Base-by-base conservation (phyloP, 163 green algal species). In the Chlamydomonas reinhardtii region DNA sequence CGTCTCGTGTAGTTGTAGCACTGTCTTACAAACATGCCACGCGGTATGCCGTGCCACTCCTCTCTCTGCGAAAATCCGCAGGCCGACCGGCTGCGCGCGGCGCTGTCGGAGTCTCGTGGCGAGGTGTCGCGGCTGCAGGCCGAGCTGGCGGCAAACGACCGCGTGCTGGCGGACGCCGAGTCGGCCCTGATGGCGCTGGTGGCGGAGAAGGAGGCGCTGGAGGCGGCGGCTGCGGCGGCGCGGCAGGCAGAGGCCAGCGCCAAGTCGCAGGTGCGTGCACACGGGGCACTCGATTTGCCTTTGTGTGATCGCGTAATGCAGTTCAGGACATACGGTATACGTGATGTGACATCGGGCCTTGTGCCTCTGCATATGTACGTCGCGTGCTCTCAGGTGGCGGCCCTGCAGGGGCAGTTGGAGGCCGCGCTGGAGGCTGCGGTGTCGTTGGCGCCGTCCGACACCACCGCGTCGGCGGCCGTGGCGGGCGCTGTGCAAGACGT, bases 131-230 rank as follows among this genome's bases (percentile, higher is more conserved):
- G 24, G 37, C 61, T 87, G 19, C 35, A 75, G 39, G 72, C 25
- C 4, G 82, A 87, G 72, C 72, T 87, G 14, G 34, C 71, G 4
- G 82, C 82, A 12, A 87, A 87, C 52, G 82, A 87, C n/a, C 29
- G 61, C 17, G 82, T 87, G 20, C 59, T 87, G 62, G 82, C 72
- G n/a, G 82, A 87, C 11, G 82, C 82, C 8, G 82, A 87, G 76
- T 29, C 72, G 15, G 82, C 82, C 4, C 61, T 87, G 3, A 59
- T 62, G 20, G 72, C 31, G 20, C 82, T 87, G 19, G 82, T 82
- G 32, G 72, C 25, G 11, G 72, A 87, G 39, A 86, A 79, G 56
- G 80, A 73, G 15, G 34, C 35, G 25, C 27, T 86, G 69, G 80
- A 79, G 37, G 52, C 31, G 27, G 27, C 43, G 34, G 2, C 52